These are phyloP conservation scores for Amaranthus cruentus DNA, from an alignment of 148 eudicot genomes.

Conservation along the genomic window DNA sequence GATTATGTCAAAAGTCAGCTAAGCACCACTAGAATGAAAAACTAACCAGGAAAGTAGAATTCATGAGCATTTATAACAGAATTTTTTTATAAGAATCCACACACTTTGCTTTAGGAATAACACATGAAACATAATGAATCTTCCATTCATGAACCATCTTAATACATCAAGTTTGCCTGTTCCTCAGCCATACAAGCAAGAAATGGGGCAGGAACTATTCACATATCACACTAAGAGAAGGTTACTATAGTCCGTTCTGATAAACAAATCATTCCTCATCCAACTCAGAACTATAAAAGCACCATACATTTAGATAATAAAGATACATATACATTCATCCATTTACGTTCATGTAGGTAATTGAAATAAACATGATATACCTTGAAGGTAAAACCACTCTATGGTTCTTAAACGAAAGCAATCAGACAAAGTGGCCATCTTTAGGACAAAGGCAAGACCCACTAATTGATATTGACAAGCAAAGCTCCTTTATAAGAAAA, in stretches of 20 bases:
- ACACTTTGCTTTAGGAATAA: background rate
- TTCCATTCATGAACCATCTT: slow-evolving; percentile 21
- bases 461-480: slow-evolving; percentile 27
- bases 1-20: background rate
- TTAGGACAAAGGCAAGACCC: slow-evolving; percentile 29
- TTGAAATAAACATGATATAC: slow-evolving; percentile 24
- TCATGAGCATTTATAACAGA: background rate
- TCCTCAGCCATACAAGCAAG: slow-evolving; percentile 55
- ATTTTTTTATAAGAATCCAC: background rate
- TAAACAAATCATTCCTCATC: background rate
- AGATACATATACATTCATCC: background rate
- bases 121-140: background rate
- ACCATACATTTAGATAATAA: background rate
- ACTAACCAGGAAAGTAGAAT: background rate
- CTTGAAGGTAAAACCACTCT: slow-evolving; percentile 37
- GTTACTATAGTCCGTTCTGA: background rate
- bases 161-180: slow-evolving; percentile 31
- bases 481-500: slow-evolving; percentile 50
- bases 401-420: slow-evolving; percentile 46
- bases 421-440: slow-evolving; percentile 48
- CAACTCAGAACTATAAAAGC: background rate
- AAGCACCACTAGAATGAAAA: background rate
- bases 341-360: background rate
- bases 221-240: background rate
- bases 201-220: slow-evolving; percentile 49